Evolutionary conservation across 202 grass and related monocot genomes (phyloP).

Genomic region (Musa balbisiana): DNA sequence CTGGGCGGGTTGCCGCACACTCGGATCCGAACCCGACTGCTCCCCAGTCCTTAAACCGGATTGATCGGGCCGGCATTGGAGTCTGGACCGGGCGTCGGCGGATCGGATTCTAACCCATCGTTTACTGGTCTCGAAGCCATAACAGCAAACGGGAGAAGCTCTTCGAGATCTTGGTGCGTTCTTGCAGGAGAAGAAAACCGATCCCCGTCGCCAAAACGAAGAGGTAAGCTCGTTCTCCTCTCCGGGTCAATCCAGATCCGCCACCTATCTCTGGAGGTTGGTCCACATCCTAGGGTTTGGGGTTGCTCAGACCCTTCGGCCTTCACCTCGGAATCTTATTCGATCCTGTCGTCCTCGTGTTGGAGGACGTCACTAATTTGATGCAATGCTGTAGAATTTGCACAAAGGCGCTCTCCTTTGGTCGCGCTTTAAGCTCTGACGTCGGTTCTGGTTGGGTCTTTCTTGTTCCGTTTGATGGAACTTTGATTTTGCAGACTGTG

Average conservation of each 20-base stretch:
- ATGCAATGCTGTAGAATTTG: slow-evolving; percentile 1
- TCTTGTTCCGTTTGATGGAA: neutral
- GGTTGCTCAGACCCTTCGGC: neutral
- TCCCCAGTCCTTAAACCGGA: too few species aligned
- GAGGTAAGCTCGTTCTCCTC: neutral
- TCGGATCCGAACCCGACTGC: too few species aligned
- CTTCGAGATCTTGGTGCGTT: neutral
- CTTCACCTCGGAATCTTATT: neutral
- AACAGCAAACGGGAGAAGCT: neutral
- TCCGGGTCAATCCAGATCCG: neutral
- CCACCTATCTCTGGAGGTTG: neutral
- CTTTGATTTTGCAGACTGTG: neutral
- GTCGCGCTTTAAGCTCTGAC: neutral
- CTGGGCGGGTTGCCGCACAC: too few species aligned
- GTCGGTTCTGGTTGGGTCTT: neutral
- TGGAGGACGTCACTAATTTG: neutral
- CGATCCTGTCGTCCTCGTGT: neutral
- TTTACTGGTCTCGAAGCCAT: neutral
- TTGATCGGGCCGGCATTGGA: too few species aligned
- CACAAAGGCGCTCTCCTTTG: too few species aligned
- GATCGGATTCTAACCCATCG: neutral
- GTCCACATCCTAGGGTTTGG: neutral
- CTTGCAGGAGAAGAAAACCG: neutral
- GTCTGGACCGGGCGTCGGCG: neutral
- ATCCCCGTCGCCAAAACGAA: neutral